Conservation (phyloP, 306 rosid genomes). For the Spatholobus suberectus region DNA sequence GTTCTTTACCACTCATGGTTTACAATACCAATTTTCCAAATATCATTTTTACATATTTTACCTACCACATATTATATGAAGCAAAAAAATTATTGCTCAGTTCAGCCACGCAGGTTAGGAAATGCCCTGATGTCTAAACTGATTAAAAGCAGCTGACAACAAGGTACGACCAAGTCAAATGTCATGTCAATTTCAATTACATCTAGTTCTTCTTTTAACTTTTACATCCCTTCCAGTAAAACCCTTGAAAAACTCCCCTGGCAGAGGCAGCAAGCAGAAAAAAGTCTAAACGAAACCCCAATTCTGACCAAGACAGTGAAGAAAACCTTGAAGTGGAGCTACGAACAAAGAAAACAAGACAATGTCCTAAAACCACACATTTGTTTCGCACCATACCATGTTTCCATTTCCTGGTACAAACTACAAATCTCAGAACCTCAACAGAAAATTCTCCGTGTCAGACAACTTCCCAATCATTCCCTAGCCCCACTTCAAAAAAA, state of each 20-base stretch:
- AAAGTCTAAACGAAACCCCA: not conserved
- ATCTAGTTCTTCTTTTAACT: not conserved
- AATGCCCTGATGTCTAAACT: not conserved
- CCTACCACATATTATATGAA: not conserved
- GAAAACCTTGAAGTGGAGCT: not conserved
- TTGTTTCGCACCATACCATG: not conserved
- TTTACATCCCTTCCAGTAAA: not conserved
- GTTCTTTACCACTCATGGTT: not conserved
- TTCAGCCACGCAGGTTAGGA: not conserved
- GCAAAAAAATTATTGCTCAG: no score
- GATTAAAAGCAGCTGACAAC: not conserved
- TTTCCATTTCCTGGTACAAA: not conserved
- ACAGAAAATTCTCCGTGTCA: not conserved
- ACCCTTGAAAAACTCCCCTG: no score
- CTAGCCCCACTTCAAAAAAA: not conserved
- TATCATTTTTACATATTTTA: not conserved
- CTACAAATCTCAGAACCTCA: slow-evolving; percentile 29
- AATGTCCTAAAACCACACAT: not conserved
- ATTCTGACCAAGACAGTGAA: not conserved
- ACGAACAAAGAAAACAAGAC: not conserved
- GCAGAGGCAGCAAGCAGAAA: no score
- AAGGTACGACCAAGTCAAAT: not conserved
- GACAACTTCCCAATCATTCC: slow-evolving; percentile 31
- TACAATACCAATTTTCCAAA: slow-evolving; percentile 2
- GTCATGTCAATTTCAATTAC: not conserved